phyloP scores from a whole-genome alignment of 257 asterid genomes.

The Ilex aquifolium region DNA sequence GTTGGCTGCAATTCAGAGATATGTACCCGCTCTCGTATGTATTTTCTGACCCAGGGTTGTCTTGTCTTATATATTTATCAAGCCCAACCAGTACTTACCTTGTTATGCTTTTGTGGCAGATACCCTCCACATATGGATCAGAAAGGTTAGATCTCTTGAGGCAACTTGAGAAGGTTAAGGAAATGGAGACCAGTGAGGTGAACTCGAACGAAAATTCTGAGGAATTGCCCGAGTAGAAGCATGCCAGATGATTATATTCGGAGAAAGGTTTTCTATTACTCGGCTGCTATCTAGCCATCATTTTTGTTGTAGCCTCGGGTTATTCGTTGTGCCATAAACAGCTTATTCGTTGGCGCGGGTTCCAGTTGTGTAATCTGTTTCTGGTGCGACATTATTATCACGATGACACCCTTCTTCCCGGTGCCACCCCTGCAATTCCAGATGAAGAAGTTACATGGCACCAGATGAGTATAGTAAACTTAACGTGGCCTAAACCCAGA shows the following conservation, averaged over 20 bases:
- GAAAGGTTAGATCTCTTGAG: slow-evolving; percentile 88
- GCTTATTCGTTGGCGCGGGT: slow-evolving; percentile 40
- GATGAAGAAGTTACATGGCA: not conserved
- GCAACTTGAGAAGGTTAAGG: slow-evolving; percentile 93
- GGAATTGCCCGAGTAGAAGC: slow-evolving; percentile 44
- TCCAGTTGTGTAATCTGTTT: slow-evolving; percentile 32
- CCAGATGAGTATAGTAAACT: no score
- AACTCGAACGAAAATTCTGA: slow-evolving; percentile 20
- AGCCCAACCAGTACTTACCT: slow-evolving; percentile 14
- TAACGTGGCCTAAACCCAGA: no score
- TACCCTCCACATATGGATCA: slow-evolving; percentile 67
- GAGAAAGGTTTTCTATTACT: not conserved
- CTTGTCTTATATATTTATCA: not conserved
- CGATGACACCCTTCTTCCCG: slow-evolving; percentile 43
- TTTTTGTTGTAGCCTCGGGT: not conserved
- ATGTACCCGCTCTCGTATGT: slow-evolving; percentile 78
- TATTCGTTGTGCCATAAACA: no score
- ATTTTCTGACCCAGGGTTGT: slow-evolving; percentile 8
- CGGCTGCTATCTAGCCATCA: slow-evolving; percentile 1
- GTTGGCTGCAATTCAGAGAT: slow-evolving; percentile 91
- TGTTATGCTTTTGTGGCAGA: slow-evolving; percentile 40
- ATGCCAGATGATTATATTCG: not conserved
- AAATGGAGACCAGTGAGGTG: slow-evolving; percentile 60
- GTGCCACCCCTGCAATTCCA: slow-evolving; percentile 33
- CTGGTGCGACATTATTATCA: slow-evolving; percentile 32